Base-by-base conservation (phyloP, 257 asterid species). In the Primulina huaijiensis region DNA sequence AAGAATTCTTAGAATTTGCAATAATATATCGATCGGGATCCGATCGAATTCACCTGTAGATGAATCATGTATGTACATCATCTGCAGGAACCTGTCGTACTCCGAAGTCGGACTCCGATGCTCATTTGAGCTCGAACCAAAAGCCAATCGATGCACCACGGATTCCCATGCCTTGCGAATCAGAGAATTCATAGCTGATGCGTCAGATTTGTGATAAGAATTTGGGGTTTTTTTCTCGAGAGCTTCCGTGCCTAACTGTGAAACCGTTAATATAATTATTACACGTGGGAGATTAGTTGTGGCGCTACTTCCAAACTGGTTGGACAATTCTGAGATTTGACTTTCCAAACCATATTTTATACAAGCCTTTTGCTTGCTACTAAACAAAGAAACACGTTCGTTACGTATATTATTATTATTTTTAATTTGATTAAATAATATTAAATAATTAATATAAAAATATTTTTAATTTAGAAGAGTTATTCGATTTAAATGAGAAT, bases 11-110 rank as follows among this genome's bases (percentile, higher is more conserved):
- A 90, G 77, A 38, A 93, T 86, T 72, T 75, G 90, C 75, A 81
- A 25, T 20, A 90, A 81, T 11, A 93, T 82, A 73, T 93, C 99
- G 52, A 85, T 55, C 4, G 99, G 99, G 59, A 90, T 76, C 79
- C 82, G 88, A 74, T 90, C 97, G 53, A 93, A 93, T 3, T 86
- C 94, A 20, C 99, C 99, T 66, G 95, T 85, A 1, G 88, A 86
- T 0, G 94, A 83, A 25, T 82, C 58, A 77, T 78, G 89, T 56
- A 85, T 11, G 69, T 76, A 81, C 86, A 80, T 78, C 77, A 81
- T 83, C 80, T 85, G 89, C 68, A 76, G 69, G 72, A 77, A 80
- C 8, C 78, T 82, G 69, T 90, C 92, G 80, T 80, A 68, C 4
- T 81, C 88, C 16, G 74, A 57, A 1, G 55, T 31, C 53, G 76